A percentile compares a stretch with the other conserved stretches of the same genome.
Evolutionary conservation across 176 grass and related monocot genomes (phyloP).

Genomic region (Juncus inflexus): DNA sequence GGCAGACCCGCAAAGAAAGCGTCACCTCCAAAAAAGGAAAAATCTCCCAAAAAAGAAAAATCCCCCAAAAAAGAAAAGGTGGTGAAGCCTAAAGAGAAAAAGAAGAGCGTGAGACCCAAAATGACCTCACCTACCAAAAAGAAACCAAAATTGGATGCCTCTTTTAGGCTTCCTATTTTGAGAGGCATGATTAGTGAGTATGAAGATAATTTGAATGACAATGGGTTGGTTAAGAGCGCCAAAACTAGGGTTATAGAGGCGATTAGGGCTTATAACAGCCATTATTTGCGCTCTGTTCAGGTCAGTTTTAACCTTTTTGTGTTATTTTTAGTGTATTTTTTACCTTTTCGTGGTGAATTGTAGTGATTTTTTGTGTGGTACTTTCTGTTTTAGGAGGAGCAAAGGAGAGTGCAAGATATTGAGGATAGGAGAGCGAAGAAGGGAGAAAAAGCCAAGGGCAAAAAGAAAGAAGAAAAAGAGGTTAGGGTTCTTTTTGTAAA

Average conservation of each 20-base stretch:
- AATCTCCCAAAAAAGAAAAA: neutral
- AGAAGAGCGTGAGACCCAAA: too few relatives aligned
- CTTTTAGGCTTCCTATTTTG: constrained; percentile 6
- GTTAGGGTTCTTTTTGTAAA: neutral
- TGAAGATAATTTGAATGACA: constrained; percentile 15
- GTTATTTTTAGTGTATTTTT: neutral
- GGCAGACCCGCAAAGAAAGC: neutral
- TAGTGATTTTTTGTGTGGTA: neutral
- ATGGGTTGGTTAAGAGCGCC: constrained; percentile 38
- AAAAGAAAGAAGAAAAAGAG: constrained; percentile 11
- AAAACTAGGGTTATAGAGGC: constrained; percentile 61
- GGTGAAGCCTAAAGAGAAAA: too few relatives aligned
- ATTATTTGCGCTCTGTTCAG: constrained; percentile 78
- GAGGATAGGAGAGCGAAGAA: constrained; percentile 29
- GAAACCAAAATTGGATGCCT: constrained; percentile 8
- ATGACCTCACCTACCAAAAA: too few relatives aligned
- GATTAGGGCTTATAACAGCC: constrained; percentile 55
- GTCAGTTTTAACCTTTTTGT: constrained; percentile 11
- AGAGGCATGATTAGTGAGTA: constrained; percentile 6
- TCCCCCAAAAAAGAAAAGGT: too few relatives aligned
- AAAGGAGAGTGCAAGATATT: constrained; percentile 36
- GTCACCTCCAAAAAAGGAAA: neutral
- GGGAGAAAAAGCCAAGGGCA: neutral
- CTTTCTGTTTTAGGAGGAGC: constrained; percentile 19
- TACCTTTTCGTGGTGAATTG: neutral